A percentile compares a stretch with the other conserved stretches of the same genome.
phyloP scores from a whole-genome alignment of 495 filamentous ascomycete genomes.

The Friedmanniomyces endolithicus region DNA sequence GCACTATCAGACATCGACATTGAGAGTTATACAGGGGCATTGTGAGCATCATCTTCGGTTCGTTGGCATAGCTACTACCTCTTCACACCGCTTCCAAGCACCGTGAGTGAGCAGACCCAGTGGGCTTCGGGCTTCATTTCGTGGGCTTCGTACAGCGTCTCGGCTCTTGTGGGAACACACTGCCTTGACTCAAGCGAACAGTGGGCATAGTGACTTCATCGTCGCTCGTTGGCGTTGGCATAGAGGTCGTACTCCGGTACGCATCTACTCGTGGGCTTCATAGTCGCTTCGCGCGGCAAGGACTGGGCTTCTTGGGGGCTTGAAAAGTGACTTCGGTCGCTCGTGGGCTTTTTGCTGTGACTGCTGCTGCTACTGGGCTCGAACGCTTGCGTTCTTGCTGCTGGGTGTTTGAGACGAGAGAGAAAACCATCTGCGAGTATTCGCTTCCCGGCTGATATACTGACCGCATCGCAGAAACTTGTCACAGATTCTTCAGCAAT shows the following conservation, averaged over 20 bases:
- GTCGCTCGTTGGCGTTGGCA: conserved; percentile 1
- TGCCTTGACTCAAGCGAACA: conserved; percentile 24
- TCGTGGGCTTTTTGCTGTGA: neutral
- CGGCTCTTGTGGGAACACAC: conserved; percentile 31
- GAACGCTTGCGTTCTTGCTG: conserved; percentile 13
- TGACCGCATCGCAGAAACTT: conserved; percentile 17
- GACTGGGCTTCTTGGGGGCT: conserved; percentile 26
- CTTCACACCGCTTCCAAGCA: conserved; percentile 3
- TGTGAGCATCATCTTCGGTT: conserved; percentile 16
- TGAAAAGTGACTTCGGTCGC: neutral
- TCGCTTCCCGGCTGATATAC: neutral
- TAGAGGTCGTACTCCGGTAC: neutral
- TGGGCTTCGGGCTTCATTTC: conserved; percentile 2
- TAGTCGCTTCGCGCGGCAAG: conserved; percentile 1
- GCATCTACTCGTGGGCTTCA: conserved; percentile 26
- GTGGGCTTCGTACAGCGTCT: conserved; percentile 3
- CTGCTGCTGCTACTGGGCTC: conserved; percentile 19
- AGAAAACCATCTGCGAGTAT: conserved; percentile 1
- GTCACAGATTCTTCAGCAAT: conserved; percentile 27
- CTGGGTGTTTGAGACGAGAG: conserved; percentile 23
- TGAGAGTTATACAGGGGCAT: conserved; percentile 1
- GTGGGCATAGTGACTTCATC: conserved; percentile 5
- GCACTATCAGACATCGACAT: neutral
- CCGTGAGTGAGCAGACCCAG: conserved; percentile 8
- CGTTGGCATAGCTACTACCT: conserved; percentile 14